A percentile compares a stretch with the other conserved stretches of the same genome.
phyloP scores from a whole-genome alignment of 2,329 filamentous ascomycete species.

The Aschersonia sp. region DNA sequence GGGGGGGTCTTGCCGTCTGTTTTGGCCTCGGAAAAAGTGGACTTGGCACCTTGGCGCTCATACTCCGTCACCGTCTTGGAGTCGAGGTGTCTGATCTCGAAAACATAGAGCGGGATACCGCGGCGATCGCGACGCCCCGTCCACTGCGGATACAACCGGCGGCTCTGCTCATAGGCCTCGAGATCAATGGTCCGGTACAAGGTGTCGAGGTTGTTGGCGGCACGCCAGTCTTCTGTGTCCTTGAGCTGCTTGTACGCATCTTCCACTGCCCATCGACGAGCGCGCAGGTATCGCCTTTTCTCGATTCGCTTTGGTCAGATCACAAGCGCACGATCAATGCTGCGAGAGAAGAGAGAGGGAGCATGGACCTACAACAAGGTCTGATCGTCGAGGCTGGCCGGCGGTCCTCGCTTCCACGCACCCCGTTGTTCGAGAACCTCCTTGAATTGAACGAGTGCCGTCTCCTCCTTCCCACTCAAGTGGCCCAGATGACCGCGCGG shows the following conservation, averaged over 20 bases:
- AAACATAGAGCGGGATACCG: slow-evolving; percentile 85
- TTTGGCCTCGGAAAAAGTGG: slow-evolving; percentile 44
- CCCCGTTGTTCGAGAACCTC: slow-evolving; percentile 47
- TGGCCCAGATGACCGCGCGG: slow-evolving; percentile 71
- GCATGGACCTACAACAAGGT: slow-evolving; percentile 48
- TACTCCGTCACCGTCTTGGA: slow-evolving; percentile 68
- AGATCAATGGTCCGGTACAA: slow-evolving; percentile 81
- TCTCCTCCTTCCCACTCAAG: slow-evolving; percentile 53
- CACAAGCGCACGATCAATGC: too few species aligned
- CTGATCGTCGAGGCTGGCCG: slow-evolving; percentile 56
- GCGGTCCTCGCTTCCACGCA: slow-evolving; percentile 42
- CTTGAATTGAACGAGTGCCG: slow-evolving; percentile 60
- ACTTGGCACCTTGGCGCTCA: slow-evolving; percentile 48
- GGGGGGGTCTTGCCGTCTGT: slow-evolving; percentile 52
- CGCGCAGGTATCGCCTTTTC: slow-evolving; percentile 66
- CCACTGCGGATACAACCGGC: slow-evolving; percentile 84
- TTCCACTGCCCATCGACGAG: slow-evolving; percentile 62
- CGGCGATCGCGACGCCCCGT: slow-evolving; percentile 79
- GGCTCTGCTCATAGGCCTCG: slow-evolving; percentile 67
- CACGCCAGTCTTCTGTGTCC: slow-evolving; percentile 78
- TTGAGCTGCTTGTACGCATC: slow-evolving; percentile 76
- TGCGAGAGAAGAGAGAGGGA: slow-evolving; percentile 3
- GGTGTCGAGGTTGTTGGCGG: slow-evolving; percentile 60
- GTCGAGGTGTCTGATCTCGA: slow-evolving; percentile 72
- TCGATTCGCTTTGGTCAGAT: too few species aligned